A percentile compares a stretch with the other conserved stretches of the same genome.
Conservation (phyloP, 495 filamentous ascomycete species). For the Parathielavia hyrcaniae region DNA sequence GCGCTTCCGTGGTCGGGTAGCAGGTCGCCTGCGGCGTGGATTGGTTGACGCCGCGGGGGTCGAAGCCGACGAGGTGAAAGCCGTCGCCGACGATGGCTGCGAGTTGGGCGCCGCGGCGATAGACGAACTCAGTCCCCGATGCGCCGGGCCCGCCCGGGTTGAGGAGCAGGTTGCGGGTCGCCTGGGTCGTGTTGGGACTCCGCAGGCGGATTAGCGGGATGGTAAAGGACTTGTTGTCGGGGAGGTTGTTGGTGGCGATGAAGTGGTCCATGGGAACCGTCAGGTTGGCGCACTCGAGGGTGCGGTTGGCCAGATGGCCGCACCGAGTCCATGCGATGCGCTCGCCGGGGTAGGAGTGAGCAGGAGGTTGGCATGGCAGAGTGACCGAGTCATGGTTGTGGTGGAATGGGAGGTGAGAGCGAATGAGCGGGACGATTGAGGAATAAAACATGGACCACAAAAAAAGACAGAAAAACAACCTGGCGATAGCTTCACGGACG, state of each 20-base stretch:
- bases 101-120: constrained; percentile 31
- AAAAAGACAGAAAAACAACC: background rate
- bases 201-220: constrained; percentile 43
- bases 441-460: background rate
- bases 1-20: constrained; percentile 31
- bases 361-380: background rate
- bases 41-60: constrained; percentile 43
- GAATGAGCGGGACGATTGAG: background rate
- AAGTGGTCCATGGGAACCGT: constrained; percentile 46
- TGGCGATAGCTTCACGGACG: background rate
- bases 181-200: constrained; percentile 33
- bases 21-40: constrained; percentile 36
- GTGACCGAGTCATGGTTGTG: background rate
- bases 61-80: constrained; percentile 42
- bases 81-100: constrained; percentile 38
- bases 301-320: constrained; percentile 28
- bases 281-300: constrained; percentile 35
- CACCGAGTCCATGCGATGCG: constrained; percentile 37
- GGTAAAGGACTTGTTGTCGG: constrained; percentile 32
- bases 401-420: background rate
- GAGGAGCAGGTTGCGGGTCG: constrained; percentile 34
- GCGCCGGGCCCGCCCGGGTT: constrained; percentile 46
- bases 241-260: constrained; percentile 23
- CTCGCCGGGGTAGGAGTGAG: constrained; percentile 32
- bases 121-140: constrained; percentile 35